Evolutionary conservation across 768 basidiomycete species (phyloP), one percentile per base, ranked within the genome.

Genomic region (Lepiota brunneoincarnata): DNA sequence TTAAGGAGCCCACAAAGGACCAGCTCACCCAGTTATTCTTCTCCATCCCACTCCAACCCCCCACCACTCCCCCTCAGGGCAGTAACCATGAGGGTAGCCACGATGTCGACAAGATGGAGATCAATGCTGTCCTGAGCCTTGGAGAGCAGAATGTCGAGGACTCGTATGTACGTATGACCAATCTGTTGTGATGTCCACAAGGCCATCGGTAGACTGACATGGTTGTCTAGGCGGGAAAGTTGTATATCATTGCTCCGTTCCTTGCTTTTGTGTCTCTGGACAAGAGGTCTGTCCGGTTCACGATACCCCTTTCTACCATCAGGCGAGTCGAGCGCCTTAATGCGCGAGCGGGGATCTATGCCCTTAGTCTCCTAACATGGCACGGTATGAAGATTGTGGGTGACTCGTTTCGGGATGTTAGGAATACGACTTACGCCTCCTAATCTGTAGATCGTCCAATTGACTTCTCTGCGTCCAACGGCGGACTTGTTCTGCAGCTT

Each of bases 321-420:
- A 83, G 97, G 48, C 77, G 97, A 51, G 97, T 99, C 18, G 97
- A 99, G 71, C 76, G 93, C 44, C 79, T 98, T 49, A 97, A 96
- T 67, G 89, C 93, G 10, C 83, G 93, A 12, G 90, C 93, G 24
- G 97, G 97, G 4, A 88, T 97, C 35, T 98, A 98, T 67, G 95
- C 96, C n/a, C 80, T 99, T 26, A 94, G 93, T 62, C 73, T 98
- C 17, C 81, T 86, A n/a, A 83, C 91, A 48, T 98, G 94, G 91
- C 93, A 98, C 67, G 87, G 91, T 34, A 82, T 91, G 75, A 89
- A 96, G 74, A 89, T 98, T 61, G 95, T 96, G 62, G 60, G 85
- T 75, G 17, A 10, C 11, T 36, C 38, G 17, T 7, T 59, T 17
- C 51, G 15, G 43, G 23, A 34, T 51, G n/a, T 43, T 2, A 20